Conservation (phyloP, 169 alveolate species). For the Cryptosporidium sp. region DNA sequence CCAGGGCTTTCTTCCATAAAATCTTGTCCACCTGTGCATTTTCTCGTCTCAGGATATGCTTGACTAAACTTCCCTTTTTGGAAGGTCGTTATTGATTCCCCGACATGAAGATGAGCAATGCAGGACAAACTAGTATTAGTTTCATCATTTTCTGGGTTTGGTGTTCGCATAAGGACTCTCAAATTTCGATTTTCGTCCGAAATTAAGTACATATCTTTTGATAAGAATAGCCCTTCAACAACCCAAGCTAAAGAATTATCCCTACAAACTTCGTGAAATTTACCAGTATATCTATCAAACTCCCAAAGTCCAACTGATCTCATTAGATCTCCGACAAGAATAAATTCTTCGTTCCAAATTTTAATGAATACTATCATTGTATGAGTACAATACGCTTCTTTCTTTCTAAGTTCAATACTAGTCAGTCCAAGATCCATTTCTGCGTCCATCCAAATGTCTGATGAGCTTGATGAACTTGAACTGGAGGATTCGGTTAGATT, state of each 20-base stretch:
- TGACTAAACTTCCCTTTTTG: constrained; percentile 48
- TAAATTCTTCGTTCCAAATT: constrained; percentile 31
- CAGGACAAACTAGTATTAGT: constrained; percentile 32
- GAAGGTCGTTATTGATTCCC: constrained; percentile 46
- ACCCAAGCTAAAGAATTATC: constrained; percentile 70
- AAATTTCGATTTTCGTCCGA: constrained; percentile 63
- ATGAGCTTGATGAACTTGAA: constrained; percentile 25
- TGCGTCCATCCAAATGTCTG: not conserved
- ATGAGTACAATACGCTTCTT: constrained; percentile 41
- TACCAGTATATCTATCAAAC: constrained; percentile 46
- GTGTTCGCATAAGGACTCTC: constrained; percentile 34
- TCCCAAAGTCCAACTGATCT: constrained; percentile 73
- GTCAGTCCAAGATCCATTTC: not conserved
- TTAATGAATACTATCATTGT: constrained; percentile 69
- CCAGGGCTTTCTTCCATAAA: constrained; percentile 20
- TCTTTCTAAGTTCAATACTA: not conserved
- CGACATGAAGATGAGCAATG: constrained; percentile 68
- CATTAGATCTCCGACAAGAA: constrained; percentile 74
- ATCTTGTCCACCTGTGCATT: constrained; percentile 20
- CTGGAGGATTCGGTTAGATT: not conserved
- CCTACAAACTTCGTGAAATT: constrained; percentile 55
- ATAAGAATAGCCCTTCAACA: constrained; percentile 38
- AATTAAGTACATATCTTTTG: constrained; percentile 46
- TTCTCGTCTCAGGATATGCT: constrained; percentile 54
- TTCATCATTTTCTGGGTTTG: constrained; percentile 61